These are phyloP conservation scores for Sporormia fimetaria DNA, from an alignment of 495 filamentous ascomycete species.

Conservation along the genomic window DNA sequence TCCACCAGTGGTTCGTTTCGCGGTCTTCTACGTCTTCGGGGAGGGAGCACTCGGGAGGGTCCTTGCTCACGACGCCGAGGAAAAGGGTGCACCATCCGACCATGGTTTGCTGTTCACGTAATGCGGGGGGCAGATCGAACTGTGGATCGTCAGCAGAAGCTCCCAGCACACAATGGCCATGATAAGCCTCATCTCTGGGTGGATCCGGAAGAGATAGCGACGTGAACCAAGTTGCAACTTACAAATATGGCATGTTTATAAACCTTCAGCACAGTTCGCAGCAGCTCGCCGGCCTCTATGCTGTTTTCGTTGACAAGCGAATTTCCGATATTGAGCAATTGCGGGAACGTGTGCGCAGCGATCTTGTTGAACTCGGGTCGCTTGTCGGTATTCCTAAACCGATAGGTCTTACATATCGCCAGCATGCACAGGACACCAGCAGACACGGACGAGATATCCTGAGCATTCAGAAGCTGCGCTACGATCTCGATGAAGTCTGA, in stretches of 20 bases:
- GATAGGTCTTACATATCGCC: slow-evolving; percentile 83
- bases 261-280: slow-evolving; percentile 84
- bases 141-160: slow-evolving; percentile 33
- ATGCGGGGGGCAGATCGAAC: slow-evolving; percentile 74
- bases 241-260: slow-evolving; percentile 98
- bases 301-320: slow-evolving; percentile 80
- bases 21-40: slow-evolving; percentile 74
- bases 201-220: too few relatives aligned
- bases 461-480: slow-evolving; percentile 68
- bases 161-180: background rate
- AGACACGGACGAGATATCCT: slow-evolving; percentile 74
- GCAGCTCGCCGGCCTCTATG: slow-evolving; percentile 90
- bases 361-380: slow-evolving; percentile 87
- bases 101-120: slow-evolving; percentile 69
- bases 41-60: slow-evolving; percentile 66
- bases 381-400: slow-evolving; percentile 79
- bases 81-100: slow-evolving; percentile 94
- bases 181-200: too few relatives aligned
- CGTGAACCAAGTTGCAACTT: too few relatives aligned
- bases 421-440: slow-evolving; percentile 89
- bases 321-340: slow-evolving; percentile 73
- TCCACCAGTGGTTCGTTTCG: slow-evolving; percentile 96
- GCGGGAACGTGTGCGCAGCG: slow-evolving; percentile 82
- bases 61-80: slow-evolving; percentile 75
- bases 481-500: slow-evolving; percentile 87